A percentile compares a stretch with the other conserved stretches of the same genome.
Conservation (phyloP, 2,329 filamentous ascomycete species). For the Septoria petroselini region DNA sequence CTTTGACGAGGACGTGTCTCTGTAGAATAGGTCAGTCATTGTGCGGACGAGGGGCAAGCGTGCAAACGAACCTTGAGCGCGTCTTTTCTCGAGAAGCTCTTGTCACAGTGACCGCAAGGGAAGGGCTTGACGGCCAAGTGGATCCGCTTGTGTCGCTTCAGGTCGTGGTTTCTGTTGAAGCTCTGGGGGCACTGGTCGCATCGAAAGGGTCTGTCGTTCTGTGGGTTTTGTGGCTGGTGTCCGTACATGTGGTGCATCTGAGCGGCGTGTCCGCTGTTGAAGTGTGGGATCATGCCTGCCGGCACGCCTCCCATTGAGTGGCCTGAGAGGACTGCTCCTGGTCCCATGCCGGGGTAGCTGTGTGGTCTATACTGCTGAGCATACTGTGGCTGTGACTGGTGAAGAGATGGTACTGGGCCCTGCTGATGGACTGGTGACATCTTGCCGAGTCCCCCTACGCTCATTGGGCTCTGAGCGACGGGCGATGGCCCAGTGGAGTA, state of each 20-base stretch:
- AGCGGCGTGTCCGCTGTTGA: slow-evolving; percentile 60
- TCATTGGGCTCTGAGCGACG: slow-evolving; percentile 50
- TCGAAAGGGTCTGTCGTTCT: slow-evolving; percentile 84
- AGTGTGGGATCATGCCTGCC: slow-evolving; percentile 54
- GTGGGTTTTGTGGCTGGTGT: slow-evolving; percentile 50
- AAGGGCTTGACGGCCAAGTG: slow-evolving; percentile 95
- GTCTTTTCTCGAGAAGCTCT: slow-evolving; percentile 95
- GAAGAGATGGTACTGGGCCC: slow-evolving; percentile 45
- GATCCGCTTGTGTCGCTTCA: slow-evolving; percentile 94
- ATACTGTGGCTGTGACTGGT: slow-evolving; percentile 43
- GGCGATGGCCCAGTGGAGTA: slow-evolving; percentile 51
- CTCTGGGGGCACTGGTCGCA: slow-evolving; percentile 90
- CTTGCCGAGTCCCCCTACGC: slow-evolving; percentile 46
- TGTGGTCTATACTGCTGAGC: slow-evolving; percentile 49
- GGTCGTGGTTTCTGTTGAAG: slow-evolving; percentile 93
- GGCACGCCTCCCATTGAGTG: slow-evolving; percentile 57
- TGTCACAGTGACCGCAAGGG: slow-evolving; percentile 85
- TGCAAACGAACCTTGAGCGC: slow-evolving; percentile 76
- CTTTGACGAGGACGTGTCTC: slow-evolving; percentile 67
- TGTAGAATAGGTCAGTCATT: slow-evolving; percentile 47
- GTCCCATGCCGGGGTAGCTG: slow-evolving; percentile 60
- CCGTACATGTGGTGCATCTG: slow-evolving; percentile 67
- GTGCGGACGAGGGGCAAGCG: not conserved
- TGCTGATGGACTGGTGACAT: slow-evolving; percentile 53
- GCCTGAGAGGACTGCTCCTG: slow-evolving; percentile 70